Base-by-base conservation (phyloP, 352 stramenopile genomes). In the Pythium utonaiense region DNA sequence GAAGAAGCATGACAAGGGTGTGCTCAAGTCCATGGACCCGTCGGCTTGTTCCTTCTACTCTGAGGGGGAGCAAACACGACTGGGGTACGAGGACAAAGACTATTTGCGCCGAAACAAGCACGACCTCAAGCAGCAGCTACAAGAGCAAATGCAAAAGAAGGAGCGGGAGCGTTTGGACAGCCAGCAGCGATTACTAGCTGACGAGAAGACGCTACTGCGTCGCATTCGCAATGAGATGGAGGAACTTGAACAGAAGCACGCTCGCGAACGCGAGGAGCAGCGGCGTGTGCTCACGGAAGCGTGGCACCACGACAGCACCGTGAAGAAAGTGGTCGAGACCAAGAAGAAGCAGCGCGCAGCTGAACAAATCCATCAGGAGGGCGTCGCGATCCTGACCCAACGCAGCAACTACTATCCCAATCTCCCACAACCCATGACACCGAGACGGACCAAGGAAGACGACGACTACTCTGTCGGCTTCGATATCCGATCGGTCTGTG, bases 381-480 rank as follows among this genome's bases (percentile, higher is more conserved):
- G 69, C 7, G 60, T 77, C 31, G 55, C 60, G 25, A 63, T 57
- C 16, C 53, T 48, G 19, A 66, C 58, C 36, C 21, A 28, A 31
- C 25, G 56, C 14, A 22, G 19, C 21, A 65, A 60, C 47, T 74
- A 71, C 34, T 71, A 69, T 27, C 58, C 71, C n/a, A 48, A 64
- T 13, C 55, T 78, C 27, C 55, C 34, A 10, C 66, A 76, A 58
- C 68, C 63, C 33, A 48, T 53, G 48, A 77, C 72, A 7, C 62
- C 74, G 21, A 47, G 54, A 21, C 42, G 27, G 27, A 12, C 30
- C 17, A 40, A n/a, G 14, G 24, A 66, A 47, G 68, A 73, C 4
- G 67, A 75, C 31, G 75, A 91, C 52, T 91, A 75, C 62, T 91
- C 81, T 0, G 81, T 91, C 3, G 81, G 81, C 22, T 91, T 89